Evolutionary conservation across 2,329 filamentous ascomycete genomes (phyloP), one percentile per base, ranked within the genome.

Genomic region (Monosporascus sp.): DNA sequence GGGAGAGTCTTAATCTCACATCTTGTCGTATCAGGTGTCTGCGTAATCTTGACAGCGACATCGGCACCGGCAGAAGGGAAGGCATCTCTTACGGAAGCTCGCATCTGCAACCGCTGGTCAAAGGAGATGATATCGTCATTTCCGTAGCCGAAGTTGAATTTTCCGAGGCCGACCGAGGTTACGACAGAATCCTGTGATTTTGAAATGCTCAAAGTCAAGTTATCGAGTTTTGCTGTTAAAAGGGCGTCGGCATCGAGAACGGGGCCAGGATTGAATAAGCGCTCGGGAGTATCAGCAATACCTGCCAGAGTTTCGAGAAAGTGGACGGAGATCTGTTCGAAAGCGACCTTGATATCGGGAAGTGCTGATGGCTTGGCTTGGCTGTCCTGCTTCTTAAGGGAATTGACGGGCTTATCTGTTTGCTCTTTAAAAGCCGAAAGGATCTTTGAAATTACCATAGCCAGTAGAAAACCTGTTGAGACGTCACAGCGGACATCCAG

Each of bases 1-100:
- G 92, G 90, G 9, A 95, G 76, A 0, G 91, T 95, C 50, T 84
- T 82, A 15, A 96, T 67, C 35, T 88, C 83, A 17, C 88, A 79
- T 52, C 74, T 74, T 15, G 72, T 77, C 5, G 68, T 70, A 1
- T 74, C 71, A 1, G 69, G 56, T 2, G 74, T 70, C 58, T 79
- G 76, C 0, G 71, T 63, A 25, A 84, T 67, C 53, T 78, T 80
- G 41, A 84, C 64, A 1, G 78, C 79, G 9, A 87, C 62, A 60
- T 87, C 84, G 22, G 81, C 73, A 1, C 82, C 83, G 6, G 75
- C 71, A 1, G 79, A 74, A 1, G 82, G 75, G 55, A 83, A 81
- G 0, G 79, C 76, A 60, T 84, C 83, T 48, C 77, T 75, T 2
- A 83, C 75, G 2, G 83, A 87, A 27, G 79, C 75, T 38, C 76